These are phyloP conservation scores for Ophiostoma sp. DNA, from an alignment of 2,329 filamentous ascomycete species.

Conservation along the genomic window DNA sequence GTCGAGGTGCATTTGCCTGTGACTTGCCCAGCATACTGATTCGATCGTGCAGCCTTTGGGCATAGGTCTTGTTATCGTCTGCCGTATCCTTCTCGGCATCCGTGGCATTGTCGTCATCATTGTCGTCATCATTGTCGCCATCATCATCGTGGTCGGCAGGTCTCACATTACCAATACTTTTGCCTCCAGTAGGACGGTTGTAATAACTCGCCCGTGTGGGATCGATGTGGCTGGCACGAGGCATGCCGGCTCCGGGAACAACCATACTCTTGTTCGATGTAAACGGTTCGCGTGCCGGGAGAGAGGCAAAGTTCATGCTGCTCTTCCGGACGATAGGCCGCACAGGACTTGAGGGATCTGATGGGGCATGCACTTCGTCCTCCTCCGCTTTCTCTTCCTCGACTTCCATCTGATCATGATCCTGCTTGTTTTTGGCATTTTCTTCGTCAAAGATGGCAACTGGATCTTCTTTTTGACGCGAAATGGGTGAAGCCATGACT, in stretches of 20 bases:
- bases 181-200: conserved; percentile 65
- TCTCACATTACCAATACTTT: conserved; percentile 55
- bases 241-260: conserved; percentile 40
- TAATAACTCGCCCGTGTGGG: conserved; percentile 71
- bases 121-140: conserved; percentile 33
- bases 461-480: neutral
- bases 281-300: conserved; percentile 85
- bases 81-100: conserved; percentile 46
- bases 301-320: conserved; percentile 86
- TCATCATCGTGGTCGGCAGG: conserved; percentile 32
- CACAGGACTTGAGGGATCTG: conserved; percentile 67
- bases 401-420: neutral
- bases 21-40: conserved; percentile 68
- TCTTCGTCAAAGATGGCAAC: conserved; percentile 11
- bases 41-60: conserved; percentile 84
- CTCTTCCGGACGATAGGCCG: conserved; percentile 81
- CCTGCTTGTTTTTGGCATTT: neutral
- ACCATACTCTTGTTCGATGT: conserved; percentile 78
- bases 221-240: conserved; percentile 32
- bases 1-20: conserved; percentile 43
- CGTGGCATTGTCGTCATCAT: conserved; percentile 34
- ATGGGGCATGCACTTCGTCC: conserved; percentile 36
- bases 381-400: conserved; percentile 9
- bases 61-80: conserved; percentile 81
- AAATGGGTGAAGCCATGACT: neutral